Evolutionary conservation across 768 basidiomycete species (phyloP).

Genomic region (Pleurotus salmoneostramineus): DNA sequence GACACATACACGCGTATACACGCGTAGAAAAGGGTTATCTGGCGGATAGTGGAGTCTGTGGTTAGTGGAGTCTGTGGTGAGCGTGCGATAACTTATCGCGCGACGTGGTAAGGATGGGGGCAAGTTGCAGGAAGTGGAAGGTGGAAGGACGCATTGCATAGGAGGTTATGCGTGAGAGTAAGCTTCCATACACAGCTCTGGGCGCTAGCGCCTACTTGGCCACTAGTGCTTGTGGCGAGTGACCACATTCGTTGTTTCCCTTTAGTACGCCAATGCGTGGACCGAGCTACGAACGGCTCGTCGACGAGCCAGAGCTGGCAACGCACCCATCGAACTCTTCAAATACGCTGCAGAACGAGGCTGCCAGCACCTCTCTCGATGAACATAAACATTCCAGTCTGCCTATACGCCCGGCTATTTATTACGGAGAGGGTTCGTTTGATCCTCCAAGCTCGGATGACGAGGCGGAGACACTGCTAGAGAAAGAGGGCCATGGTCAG

Average conservation of each 20-base stretch:
- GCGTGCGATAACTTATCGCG: too few species aligned
- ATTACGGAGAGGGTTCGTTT: constrained; percentile 77
- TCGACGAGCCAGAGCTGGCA: constrained; percentile 2
- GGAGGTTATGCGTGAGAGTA: not conserved
- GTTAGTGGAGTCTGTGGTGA: too few species aligned
- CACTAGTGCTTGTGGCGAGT: too few species aligned
- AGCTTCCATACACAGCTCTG: not conserved
- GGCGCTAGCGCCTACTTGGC: too few species aligned
- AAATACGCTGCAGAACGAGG: not conserved
- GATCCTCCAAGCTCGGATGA: constrained; percentile 79
- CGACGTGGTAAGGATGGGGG: too few species aligned
- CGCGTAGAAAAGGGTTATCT: too few species aligned
- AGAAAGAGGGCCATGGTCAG: constrained; percentile 33
- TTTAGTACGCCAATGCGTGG: constrained; percentile 3
- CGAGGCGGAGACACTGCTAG: constrained; percentile 52
- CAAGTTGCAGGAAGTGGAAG: too few species aligned
- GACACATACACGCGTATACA: too few species aligned
- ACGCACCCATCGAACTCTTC: not conserved
- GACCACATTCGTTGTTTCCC: too few species aligned
- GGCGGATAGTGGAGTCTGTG: too few species aligned
- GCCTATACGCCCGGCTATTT: constrained; percentile 28
- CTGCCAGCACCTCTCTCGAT: constrained; percentile 7
- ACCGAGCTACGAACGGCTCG: constrained; percentile 10
- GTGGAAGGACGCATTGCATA: not conserved
- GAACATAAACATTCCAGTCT: constrained; percentile 8